Conservation (phyloP, 108 stramenopile species). For the Cyclotella choctawhatcheeana region DNA sequence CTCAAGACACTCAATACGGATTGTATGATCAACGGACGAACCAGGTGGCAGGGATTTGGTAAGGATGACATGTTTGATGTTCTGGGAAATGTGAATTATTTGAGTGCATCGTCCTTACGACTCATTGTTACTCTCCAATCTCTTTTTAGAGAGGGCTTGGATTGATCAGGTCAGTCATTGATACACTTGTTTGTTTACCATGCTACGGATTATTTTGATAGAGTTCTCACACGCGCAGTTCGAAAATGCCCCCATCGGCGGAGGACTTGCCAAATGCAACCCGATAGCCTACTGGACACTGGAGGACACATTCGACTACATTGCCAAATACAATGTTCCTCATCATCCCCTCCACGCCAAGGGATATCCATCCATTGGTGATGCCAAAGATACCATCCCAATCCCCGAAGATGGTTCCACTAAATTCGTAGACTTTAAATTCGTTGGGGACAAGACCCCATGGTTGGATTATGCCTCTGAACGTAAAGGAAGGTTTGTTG, state of each 20-base stretch:
- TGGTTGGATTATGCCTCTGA: slow-evolving; percentile 97
- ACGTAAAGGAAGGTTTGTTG: slow-evolving; percentile 96
- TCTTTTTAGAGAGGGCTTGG: slow-evolving; percentile 97
- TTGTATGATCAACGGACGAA: slow-evolving; percentile 98
- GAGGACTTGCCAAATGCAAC: slow-evolving; percentile 95
- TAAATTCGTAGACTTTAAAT: slow-evolving; percentile 82
- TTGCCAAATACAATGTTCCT: slow-evolving; percentile 94
- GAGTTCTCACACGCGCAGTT: slow-evolving; percentile 50
- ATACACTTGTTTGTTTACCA: no score
- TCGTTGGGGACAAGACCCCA: slow-evolving; percentile 80
- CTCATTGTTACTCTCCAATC: no score
- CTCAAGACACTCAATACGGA: slow-evolving; percentile 93
- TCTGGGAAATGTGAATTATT: no score
- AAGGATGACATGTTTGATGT: no score
- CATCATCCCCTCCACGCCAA: slow-evolving; percentile 97
- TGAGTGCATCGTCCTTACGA: no score
- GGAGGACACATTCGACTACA: slow-evolving; percentile 97
- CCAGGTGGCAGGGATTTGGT: slow-evolving; percentile 96
- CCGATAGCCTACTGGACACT: slow-evolving; percentile 97
- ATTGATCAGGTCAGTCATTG: slow-evolving; percentile 60
- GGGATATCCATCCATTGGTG: slow-evolving; percentile 96
- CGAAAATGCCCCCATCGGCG: slow-evolving; percentile 94
- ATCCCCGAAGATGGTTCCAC: slow-evolving; percentile 89
- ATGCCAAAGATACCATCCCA: slow-evolving; percentile 95
- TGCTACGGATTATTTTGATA: no score